These are phyloP conservation scores for Camillea tinctor DNA, from an alignment of 2,329 filamentous ascomycete species.

Conservation along the genomic window DNA sequence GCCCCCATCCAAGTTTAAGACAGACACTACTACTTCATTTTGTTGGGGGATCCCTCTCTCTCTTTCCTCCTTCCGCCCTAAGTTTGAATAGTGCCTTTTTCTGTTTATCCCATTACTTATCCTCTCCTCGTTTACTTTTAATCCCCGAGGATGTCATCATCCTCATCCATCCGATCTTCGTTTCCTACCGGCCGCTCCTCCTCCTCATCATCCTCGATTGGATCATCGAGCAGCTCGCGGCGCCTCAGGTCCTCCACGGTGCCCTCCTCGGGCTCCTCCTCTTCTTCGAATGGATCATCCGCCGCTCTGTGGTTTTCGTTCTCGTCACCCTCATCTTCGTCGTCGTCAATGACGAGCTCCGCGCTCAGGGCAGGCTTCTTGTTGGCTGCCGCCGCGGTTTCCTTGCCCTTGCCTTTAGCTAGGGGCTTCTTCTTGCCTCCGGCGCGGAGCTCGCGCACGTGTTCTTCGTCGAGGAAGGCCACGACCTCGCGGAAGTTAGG, in stretches of 20 bases:
- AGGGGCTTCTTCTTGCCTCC: conserved; percentile 41
- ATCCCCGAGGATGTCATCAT: conserved; percentile 43
- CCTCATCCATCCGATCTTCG: conserved; percentile 25
- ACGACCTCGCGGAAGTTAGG: conserved; percentile 83
- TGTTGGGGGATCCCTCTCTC: neutral
- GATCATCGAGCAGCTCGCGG: conserved; percentile 54
- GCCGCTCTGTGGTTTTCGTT: conserved; percentile 28
- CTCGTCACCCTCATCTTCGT: conserved; percentile 32
- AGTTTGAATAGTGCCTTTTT: too few relatives aligned
- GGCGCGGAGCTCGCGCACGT: conserved; percentile 47
- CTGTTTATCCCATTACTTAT: too few relatives aligned
- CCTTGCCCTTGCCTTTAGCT: conserved; percentile 43
- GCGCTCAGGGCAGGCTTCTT: conserved; percentile 43
- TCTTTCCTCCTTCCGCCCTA: too few relatives aligned
- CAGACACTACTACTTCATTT: conserved; percentile 34
- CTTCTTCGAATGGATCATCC: conserved; percentile 44
- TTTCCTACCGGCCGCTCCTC: conserved; percentile 32
- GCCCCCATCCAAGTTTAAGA: conserved; percentile 40
- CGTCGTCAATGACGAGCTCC: conserved; percentile 45
- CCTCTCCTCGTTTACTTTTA: conserved; percentile 11
- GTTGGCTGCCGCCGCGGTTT: conserved; percentile 23
- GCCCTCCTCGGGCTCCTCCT: conserved; percentile 55
- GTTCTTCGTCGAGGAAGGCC: conserved; percentile 71
- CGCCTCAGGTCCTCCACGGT: conserved; percentile 56
- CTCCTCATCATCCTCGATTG: conserved; percentile 42